A percentile compares a stretch with the other conserved stretches of the same genome.
Evolutionary conservation across 805 yeast species (phyloP).

Genomic region (Saturnispora saitoi): DNA sequence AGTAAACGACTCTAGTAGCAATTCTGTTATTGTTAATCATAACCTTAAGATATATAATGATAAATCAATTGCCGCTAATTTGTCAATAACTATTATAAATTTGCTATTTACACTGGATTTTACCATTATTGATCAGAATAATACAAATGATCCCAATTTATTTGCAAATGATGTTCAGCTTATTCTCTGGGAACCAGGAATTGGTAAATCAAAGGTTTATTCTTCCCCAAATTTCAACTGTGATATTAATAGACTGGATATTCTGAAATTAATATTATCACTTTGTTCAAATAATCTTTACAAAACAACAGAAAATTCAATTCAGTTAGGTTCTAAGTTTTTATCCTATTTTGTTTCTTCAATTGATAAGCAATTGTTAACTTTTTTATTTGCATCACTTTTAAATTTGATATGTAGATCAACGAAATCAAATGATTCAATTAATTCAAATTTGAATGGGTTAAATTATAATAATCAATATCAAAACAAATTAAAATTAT

Average conservation of each 20-base stretch:
- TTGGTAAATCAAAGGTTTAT: conserved; percentile 36
- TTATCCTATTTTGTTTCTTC: conserved; percentile 45
- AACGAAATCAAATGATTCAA: conserved; percentile 26
- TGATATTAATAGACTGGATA: conserved; percentile 61
- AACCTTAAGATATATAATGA: background rate
- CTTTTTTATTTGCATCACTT: conserved; percentile 58
- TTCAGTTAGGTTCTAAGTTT: conserved; percentile 50
- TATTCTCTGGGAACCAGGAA: conserved; percentile 74
- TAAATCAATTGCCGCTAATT: conserved; percentile 30
- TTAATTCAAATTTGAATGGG: conserved; percentile 26
- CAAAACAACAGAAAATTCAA: conserved; percentile 32
- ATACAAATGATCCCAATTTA: background rate
- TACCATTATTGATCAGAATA: conserved; percentile 32
- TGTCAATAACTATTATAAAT: conserved; percentile 33
- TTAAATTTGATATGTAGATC: conserved; percentile 54
- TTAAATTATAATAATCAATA: conserved; percentile 26
- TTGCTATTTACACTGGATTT: conserved; percentile 52
- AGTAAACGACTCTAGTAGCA: background rate
- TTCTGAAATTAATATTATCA: conserved; percentile 51
- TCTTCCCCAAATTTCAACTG: conserved; percentile 32
- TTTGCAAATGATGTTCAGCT: conserved; percentile 28
- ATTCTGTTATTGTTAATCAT: too few species aligned
- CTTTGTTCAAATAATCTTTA: conserved; percentile 59
- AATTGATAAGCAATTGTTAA: conserved; percentile 39
- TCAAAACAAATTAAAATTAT: conserved; percentile 35